These are phyloP conservation scores for Vigna nakashimae DNA, from an alignment of 306 rosid genomes.

Conservation along the genomic window DNA sequence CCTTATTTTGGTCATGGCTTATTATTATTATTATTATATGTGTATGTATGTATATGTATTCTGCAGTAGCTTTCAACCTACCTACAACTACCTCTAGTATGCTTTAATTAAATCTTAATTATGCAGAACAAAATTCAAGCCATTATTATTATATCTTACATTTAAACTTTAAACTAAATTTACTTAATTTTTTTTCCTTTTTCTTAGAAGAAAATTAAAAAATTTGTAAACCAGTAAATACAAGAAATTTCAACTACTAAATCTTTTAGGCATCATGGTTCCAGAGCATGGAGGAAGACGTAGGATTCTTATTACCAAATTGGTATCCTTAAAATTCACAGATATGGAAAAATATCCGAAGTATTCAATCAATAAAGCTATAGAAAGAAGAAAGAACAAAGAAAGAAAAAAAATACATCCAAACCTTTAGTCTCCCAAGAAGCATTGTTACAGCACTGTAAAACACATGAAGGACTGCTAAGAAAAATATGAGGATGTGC, in stretches of 20 bases:
- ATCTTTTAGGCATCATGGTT: slow-evolving; percentile 1
- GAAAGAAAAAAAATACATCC: neutral
- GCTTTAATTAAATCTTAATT: slow-evolving; percentile 7
- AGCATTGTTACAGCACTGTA: slow-evolving; percentile 94
- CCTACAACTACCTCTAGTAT: neutral
- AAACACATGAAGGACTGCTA: slow-evolving; percentile 85
- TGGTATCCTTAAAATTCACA: neutral
- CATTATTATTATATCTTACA: neutral
- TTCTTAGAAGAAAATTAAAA: slow-evolving; percentile 13
- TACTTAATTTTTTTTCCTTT: neutral
- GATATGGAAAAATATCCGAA: slow-evolving; percentile 11
- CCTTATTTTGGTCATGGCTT: slow-evolving; percentile 18
- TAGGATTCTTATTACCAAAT: neutral
- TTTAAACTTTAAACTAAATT: neutral
- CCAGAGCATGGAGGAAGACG: slow-evolving; percentile 2
- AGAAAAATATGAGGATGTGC: slow-evolving; percentile 94
- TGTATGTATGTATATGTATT: too few relatives aligned
- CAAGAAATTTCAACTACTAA: slow-evolving; percentile 5
- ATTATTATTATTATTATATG: neutral
- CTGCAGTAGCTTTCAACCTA: slow-evolving; percentile 19
- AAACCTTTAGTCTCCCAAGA: slow-evolving; percentile 97
- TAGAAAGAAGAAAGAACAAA: neutral
- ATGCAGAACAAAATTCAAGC: neutral
- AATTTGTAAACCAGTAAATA: slow-evolving; percentile 1
- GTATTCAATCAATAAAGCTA: neutral